These are phyloP conservation scores for Calonectria crousiana DNA, from an alignment of 2,329 filamentous ascomycete species.

Conservation along the genomic window DNA sequence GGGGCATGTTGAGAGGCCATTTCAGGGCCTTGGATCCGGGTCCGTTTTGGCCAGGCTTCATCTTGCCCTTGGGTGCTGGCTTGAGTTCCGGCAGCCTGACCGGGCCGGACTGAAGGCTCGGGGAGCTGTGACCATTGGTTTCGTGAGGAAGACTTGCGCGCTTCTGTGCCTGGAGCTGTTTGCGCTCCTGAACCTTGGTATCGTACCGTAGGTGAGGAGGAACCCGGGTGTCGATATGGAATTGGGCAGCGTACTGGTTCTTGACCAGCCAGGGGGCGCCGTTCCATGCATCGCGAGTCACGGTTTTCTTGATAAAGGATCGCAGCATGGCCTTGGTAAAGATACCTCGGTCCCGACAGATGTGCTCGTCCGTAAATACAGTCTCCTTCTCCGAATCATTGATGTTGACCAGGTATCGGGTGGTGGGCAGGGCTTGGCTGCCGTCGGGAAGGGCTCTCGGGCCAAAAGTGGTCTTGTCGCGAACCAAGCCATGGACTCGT, in stretches of 20 bases:
- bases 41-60: conserved; percentile 58
- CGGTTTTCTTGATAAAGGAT: conserved; percentile 94
- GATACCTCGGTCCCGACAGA: conserved; percentile 87
- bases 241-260: conserved; percentile 82
- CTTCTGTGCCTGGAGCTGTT: conserved; percentile 76
- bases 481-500: conserved; percentile 78
- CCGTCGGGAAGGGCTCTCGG: conserved; percentile 73
- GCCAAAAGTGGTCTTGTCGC: conserved; percentile 87
- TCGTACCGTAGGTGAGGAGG: conserved; percentile 87
- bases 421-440: conserved; percentile 76
- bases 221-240: conserved; percentile 88
- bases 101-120: conserved; percentile 56
- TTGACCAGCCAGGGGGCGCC: conserved; percentile 98
- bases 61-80: conserved; percentile 78
- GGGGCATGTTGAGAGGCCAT: conserved; percentile 47
- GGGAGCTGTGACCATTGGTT: conserved; percentile 53
- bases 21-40: conserved; percentile 58
- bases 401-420: conserved; percentile 84
- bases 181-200: conserved; percentile 81
- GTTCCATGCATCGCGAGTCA: conserved; percentile 92
- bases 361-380: conserved; percentile 83
- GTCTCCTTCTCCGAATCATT: conserved; percentile 79
- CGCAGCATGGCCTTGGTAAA: conserved; percentile 96
- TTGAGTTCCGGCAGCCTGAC: conserved; percentile 79
- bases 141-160: conserved; percentile 65